Evolutionary conservation across 2,329 filamentous ascomycete species (phyloP).

Genomic region (Pestalotiopsis sp.): DNA sequence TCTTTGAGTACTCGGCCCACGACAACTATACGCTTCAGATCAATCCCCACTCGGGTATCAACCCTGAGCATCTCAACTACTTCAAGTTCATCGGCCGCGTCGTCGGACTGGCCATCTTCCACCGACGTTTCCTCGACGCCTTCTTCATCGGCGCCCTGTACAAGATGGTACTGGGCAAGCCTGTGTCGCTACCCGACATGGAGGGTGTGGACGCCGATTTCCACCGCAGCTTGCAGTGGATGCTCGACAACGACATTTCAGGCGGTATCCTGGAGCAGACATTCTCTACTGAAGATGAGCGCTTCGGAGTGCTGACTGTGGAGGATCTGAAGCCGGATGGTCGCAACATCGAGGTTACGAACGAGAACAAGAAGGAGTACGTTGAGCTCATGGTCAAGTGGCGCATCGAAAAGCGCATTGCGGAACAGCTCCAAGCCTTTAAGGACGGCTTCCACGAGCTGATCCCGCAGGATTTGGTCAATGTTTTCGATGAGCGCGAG

Average conservation of each 20-base stretch:
- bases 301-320: conserved; percentile 91
- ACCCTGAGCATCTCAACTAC: conserved; percentile 98
- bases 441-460: conserved; percentile 97
- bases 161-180: conserved; percentile 98
- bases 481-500: conserved; percentile 98
- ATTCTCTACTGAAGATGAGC: conserved; percentile 95
- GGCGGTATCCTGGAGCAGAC: conserved; percentile 93
- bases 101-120: conserved; percentile 96
- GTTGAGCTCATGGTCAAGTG: conserved; percentile 98
- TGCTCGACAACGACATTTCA: conserved; percentile 93
- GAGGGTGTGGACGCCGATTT: conserved; percentile 98
- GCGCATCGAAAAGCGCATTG: conserved; percentile 98
- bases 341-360: conserved; percentile 91
- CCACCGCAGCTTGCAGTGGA: conserved; percentile 95
- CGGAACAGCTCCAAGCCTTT: conserved; percentile 98
- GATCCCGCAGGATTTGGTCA: conserved; percentile 93
- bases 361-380: conserved; percentile 99
- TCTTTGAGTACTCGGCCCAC: conserved; percentile 99
- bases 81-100: conserved; percentile 99
- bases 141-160: conserved; percentile 99
- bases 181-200: conserved; percentile 92
- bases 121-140: conserved; percentile 93
- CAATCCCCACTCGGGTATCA: conserved; percentile 98
- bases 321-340: conserved; percentile 93
- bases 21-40: conserved; percentile 99